Percentiles rank a stretch among this genome's conserved stretches.
These are phyloP conservation scores for Aspergillus avenaceus DNA, from an alignment of 495 filamentous ascomycete genomes.

Conservation along the genomic window DNA sequence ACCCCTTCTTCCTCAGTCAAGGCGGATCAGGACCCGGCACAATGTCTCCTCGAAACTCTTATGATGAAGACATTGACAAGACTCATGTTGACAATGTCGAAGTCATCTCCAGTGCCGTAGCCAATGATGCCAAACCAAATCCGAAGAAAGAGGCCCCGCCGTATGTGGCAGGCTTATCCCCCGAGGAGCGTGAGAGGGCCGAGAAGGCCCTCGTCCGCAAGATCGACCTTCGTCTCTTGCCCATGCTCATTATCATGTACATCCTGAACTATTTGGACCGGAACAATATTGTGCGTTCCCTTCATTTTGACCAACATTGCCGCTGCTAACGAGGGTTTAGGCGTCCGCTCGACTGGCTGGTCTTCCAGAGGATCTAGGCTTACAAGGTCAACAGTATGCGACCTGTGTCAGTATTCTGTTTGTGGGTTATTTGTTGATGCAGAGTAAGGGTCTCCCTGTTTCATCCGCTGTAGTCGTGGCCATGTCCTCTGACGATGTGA, in stretches of 20 bases:
- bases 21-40: background rate
- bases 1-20: constrained; percentile 3
- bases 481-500: background rate
- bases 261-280: constrained; percentile 81
- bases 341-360: constrained; percentile 49
- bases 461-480: background rate
- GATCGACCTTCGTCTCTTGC: constrained; percentile 59
- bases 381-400: constrained; percentile 48
- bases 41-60: constrained; percentile 23
- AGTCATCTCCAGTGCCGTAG: constrained; percentile 17
- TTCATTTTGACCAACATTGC: background rate
- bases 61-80: constrained; percentile 46
- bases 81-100: constrained; percentile 60
- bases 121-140: constrained; percentile 29
- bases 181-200: constrained; percentile 43
- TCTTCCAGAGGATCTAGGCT: constrained; percentile 44
- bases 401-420: constrained; percentile 67
- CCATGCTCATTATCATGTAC: constrained; percentile 67
- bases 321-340: constrained; percentile 2
- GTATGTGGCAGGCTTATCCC: constrained; percentile 45
- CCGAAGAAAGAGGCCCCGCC: constrained; percentile 41
- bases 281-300: constrained; percentile 45
- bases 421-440: constrained; percentile 61
- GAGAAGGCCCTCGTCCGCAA: constrained; percentile 56
- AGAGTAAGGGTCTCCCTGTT: constrained; percentile 26